A percentile compares a stretch with the other conserved stretches of the same genome.
phyloP scores from a whole-genome alignment of 345 rosid species.

The Eutrema yunnanense region DNA sequence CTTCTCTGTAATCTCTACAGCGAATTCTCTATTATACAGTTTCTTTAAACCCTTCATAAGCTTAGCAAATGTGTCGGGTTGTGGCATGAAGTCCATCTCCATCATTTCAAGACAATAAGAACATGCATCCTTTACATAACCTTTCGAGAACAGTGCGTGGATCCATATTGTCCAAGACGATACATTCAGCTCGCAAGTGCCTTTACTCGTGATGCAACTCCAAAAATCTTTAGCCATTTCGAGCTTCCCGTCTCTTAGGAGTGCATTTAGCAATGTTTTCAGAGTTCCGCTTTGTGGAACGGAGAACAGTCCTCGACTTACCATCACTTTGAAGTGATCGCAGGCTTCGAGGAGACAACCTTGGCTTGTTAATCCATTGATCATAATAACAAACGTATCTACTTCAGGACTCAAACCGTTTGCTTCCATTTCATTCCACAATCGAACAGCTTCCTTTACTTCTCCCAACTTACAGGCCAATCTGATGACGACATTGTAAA shows the following conservation, averaged over 20 bases:
- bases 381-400: constrained; percentile 65
- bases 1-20: constrained; percentile 85
- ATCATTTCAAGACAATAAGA: constrained; percentile 84
- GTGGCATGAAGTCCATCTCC: constrained; percentile 80
- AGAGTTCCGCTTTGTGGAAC: constrained; percentile 64
- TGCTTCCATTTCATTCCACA: constrained; percentile 78
- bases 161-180: constrained; percentile 91
- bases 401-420: constrained; percentile 64
- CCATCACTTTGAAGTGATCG: constrained; percentile 77
- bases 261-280: constrained; percentile 55
- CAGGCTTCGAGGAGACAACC: constrained; percentile 63
- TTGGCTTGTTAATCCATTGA: constrained; percentile 62
- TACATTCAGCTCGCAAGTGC: constrained; percentile 57
- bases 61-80: constrained; percentile 81
- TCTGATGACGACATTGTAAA: constrained; percentile 64
- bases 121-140: constrained; percentile 86
- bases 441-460: constrained; percentile 44
- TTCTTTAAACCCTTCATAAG: constrained; percentile 78
- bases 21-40: constrained; percentile 65
- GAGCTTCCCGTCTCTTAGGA: constrained; percentile 68
- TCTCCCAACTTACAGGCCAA: constrained; percentile 76
- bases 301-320: constrained; percentile 55
- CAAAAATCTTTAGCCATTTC: constrained; percentile 81
- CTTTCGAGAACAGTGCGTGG: constrained; percentile 74
- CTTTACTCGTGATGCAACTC: constrained; percentile 61